A percentile compares a stretch with the other conserved stretches of the same genome.
phyloP scores from a whole-genome alignment of 768 basidiomycete species.

The Auriscalpium orientale region DNA sequence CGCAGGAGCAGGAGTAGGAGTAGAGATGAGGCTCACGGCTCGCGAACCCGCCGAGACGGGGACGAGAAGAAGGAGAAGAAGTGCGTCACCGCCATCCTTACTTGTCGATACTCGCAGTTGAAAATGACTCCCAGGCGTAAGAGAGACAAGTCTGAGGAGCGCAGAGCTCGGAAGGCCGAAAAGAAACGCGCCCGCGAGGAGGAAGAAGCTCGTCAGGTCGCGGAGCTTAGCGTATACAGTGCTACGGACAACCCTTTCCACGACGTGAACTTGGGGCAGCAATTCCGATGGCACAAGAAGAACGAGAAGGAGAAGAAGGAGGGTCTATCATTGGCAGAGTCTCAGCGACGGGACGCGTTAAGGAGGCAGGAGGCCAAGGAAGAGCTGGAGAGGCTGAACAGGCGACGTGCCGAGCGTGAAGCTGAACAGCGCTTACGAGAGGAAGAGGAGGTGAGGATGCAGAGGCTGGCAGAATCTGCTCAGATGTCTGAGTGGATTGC shows the following conservation, averaged over 20 bases:
- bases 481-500: constrained; percentile 98
- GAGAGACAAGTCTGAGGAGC: constrained; percentile 81
- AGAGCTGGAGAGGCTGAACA: constrained; percentile 87
- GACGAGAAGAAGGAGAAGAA: constrained; percentile 34
- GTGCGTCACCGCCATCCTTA: constrained; percentile 25
- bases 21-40: constrained; percentile 21
- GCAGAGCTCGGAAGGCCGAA: constrained; percentile 78
- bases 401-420: constrained; percentile 85
- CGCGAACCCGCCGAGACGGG: neutral
- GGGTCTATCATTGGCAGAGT: constrained; percentile 73
- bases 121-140: constrained; percentile 48
- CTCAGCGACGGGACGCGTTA: constrained; percentile 70
- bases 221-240: constrained; percentile 93
- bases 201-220: constrained; percentile 87
- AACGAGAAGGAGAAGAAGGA: constrained; percentile 89
- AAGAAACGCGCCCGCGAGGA: constrained; percentile 78
- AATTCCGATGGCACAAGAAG: constrained; percentile 99
- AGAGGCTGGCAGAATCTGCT: constrained; percentile 84
- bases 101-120: neutral
- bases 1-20: constrained; percentile 20
- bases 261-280: constrained; percentile 91
- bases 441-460: constrained; percentile 87
- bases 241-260: constrained; percentile 98
- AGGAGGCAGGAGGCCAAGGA: constrained; percentile 89
- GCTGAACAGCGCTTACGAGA: constrained; percentile 82